A percentile compares a stretch with the other conserved stretches of the same genome.
Evolutionary conservation across 768 basidiomycete species (phyloP).

Genomic region (Lactarius pseudohatsudake): DNA sequence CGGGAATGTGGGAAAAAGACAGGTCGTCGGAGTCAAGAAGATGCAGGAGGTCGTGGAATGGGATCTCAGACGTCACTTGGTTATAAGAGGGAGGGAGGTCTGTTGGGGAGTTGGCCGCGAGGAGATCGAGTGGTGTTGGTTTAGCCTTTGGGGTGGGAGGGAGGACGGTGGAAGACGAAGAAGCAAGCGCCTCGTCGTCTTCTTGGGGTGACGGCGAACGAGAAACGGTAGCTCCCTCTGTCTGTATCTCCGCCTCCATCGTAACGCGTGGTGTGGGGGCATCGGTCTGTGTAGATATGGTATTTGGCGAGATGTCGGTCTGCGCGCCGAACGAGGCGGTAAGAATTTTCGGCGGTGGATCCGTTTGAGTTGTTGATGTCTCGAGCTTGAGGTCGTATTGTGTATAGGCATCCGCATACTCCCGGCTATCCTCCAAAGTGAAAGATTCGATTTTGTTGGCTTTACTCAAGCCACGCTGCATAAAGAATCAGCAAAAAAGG

Average conservation of each 20-base stretch:
- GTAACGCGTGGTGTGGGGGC: conserved; percentile 33
- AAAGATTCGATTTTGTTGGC: conserved; percentile 48
- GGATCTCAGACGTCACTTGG: conserved; percentile 45
- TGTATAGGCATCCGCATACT: conserved; percentile 72
- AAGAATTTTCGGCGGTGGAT: conserved; percentile 51
- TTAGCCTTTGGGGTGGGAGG: conserved; percentile 67
- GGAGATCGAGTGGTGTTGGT: conserved; percentile 15
- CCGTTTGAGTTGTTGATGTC: conserved; percentile 57
- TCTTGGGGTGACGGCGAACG: conserved; percentile 48
- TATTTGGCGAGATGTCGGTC: conserved; percentile 35
- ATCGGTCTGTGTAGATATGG: conserved; percentile 33
- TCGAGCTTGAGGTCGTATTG: conserved; percentile 63
- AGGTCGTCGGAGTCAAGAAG: conserved; percentile 25
- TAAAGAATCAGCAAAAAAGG: not conserved
- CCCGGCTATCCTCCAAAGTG: conserved; percentile 60
- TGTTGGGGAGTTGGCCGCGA: conserved; percentile 27
- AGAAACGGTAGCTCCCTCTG: conserved; percentile 46
- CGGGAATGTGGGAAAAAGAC: conserved; percentile 27
- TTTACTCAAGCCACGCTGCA: conserved; percentile 50
- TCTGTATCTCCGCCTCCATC: conserved; percentile 65
- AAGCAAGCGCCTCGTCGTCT: conserved; percentile 58
- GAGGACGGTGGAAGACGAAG: conserved; percentile 70
- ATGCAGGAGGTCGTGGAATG: conserved; percentile 32
- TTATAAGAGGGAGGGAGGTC: conserved; percentile 78
- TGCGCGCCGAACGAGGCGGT: conserved; percentile 54